These are phyloP conservation scores for Xylaria sp. DNA, from an alignment of 2,329 filamentous ascomycete species.

Conservation along the genomic window DNA sequence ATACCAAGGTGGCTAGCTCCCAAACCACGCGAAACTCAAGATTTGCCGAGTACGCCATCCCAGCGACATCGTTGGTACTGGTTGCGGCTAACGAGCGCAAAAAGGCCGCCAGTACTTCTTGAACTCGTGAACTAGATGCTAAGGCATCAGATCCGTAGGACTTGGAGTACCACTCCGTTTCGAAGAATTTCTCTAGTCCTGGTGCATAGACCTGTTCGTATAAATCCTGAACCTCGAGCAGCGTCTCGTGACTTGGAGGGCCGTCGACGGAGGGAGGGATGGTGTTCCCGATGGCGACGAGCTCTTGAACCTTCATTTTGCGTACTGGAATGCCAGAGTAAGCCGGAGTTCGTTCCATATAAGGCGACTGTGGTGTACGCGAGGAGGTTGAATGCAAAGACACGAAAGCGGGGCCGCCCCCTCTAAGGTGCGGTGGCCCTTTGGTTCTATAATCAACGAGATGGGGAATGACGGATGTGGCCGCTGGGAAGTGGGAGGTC, in stretches of 20 bases:
- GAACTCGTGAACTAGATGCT: slow-evolving; percentile 59
- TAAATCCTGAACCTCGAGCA: slow-evolving; percentile 72
- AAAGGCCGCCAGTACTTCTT: slow-evolving; percentile 71
- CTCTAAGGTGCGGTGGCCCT: slow-evolving; percentile 55
- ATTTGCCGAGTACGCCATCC: slow-evolving; percentile 59
- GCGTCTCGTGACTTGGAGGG: slow-evolving; percentile 54
- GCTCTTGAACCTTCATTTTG: slow-evolving; percentile 75
- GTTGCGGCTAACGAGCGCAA: slow-evolving; percentile 60
- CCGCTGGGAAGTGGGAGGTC: slow-evolving; percentile 41
- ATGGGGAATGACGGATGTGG: slow-evolving; percentile 36
- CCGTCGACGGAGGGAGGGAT: slow-evolving; percentile 61
- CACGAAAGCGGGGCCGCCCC: slow-evolving; percentile 53
- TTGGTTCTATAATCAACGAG: slow-evolving; percentile 40
- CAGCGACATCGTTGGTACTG: slow-evolving; percentile 54
- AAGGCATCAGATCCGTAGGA: slow-evolving; percentile 52
- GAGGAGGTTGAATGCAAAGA: slow-evolving; percentile 40
- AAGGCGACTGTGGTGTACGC: slow-evolving; percentile 36
- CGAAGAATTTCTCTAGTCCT: slow-evolving; percentile 76
- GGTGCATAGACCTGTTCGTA: slow-evolving; percentile 79
- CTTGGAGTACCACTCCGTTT: slow-evolving; percentile 79
- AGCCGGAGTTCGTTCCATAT: slow-evolving; percentile 47
- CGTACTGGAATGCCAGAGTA: slow-evolving; percentile 57
- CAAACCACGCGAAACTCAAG: slow-evolving; percentile 66
- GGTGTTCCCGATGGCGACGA: slow-evolving; percentile 67
- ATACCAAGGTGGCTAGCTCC: slow-evolving; percentile 60